Percentiles rank a stretch among this genome's conserved stretches.
These are phyloP conservation scores for Venturia pyrina DNA, from an alignment of 2,329 filamentous ascomycete species.

Conservation along the genomic window DNA sequence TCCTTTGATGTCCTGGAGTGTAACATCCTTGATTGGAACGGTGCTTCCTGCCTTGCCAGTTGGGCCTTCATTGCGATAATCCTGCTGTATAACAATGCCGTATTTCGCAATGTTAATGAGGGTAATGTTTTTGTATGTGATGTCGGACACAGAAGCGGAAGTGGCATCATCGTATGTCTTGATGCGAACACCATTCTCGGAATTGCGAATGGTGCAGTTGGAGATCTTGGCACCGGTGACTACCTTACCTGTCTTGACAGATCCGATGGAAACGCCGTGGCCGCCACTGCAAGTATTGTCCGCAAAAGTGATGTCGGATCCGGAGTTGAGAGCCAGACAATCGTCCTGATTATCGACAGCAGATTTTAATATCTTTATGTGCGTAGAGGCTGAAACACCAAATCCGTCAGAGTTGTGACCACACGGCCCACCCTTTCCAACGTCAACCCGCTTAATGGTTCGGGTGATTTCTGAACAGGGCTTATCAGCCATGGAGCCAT, in stretches of 20 bases:
- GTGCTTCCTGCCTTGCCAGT: constrained; percentile 36
- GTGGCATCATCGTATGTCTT: constrained; percentile 27
- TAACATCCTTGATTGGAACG: constrained; percentile 36
- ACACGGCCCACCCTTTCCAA: constrained; percentile 18
- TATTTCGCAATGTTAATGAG: constrained; percentile 36
- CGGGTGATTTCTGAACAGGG: constrained; percentile 23
- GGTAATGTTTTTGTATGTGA: constrained; percentile 38
- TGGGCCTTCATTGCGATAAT: constrained; percentile 39
- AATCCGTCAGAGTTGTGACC: constrained; percentile 48
- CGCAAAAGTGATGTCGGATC: constrained; percentile 29
- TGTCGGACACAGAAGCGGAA: constrained; percentile 28
- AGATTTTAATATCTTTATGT: constrained; percentile 41
- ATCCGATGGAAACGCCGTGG: constrained; percentile 49
- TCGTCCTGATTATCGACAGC: constrained; percentile 50
- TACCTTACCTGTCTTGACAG: constrained; percentile 37
- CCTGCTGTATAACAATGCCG: constrained; percentile 42
- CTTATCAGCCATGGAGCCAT: constrained; percentile 45
- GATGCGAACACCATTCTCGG: constrained; percentile 47
- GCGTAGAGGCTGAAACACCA: constrained; percentile 41
- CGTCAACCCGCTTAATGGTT: neutral
- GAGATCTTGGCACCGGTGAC: neutral
- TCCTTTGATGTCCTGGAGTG: constrained; percentile 32
- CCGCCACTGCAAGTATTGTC: constrained; percentile 39
- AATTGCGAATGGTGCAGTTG: constrained; percentile 36
- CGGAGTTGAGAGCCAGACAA: constrained; percentile 49